Evolutionary conservation across 2,329 filamentous ascomycete species (phyloP), one percentile per base, ranked within the genome.

Genomic region (Penicillium rolfsii): DNA sequence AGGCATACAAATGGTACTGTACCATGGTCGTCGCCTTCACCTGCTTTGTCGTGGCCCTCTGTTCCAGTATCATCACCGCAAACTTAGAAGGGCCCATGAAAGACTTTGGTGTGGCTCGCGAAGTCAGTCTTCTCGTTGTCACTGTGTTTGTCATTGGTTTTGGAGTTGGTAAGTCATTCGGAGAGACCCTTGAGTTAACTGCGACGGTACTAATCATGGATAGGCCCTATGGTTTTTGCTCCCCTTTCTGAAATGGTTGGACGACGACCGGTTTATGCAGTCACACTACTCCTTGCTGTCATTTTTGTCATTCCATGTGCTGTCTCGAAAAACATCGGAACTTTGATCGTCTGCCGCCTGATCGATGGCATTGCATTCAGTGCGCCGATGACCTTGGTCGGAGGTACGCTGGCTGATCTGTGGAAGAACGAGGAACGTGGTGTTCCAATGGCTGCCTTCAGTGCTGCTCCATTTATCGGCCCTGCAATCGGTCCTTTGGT

Each of bases 351-450:
- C 28, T 91, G 88, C 72, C 86, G 91, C 63, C 81, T 87, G 49
- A 90, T 96, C 61, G 91, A 92, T 64, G 91, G 91, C 49, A 91
- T 95, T 58, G 90, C 90, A 5, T 94, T 94, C 73, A 93, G 89
- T 11, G 91, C 91, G 0, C 91, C 91, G 2, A 94, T 96, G 89
- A 94, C 91, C 0, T 82, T 95, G 1, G 91, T 93, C 8, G 91
- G 91, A 46, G 91, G 91, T 8, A 94, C 90, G 0, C 78, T 96
- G 5, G 89, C 91, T 11, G 91, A 96, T 78, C 76, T 95, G n/a
- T 96, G 91, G 91, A 87, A 80, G 61, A 91, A 88, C 54, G 91
- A 95, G 73, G 91, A 96, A 77, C 85, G 91, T 56, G 91, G 91
- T 70, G 89, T 95, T 1, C 90, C 91, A 19, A 95, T 96, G 91